Conservation (phyloP, 1,139 yeast genomes). For the Taphrina deformans region DNA sequence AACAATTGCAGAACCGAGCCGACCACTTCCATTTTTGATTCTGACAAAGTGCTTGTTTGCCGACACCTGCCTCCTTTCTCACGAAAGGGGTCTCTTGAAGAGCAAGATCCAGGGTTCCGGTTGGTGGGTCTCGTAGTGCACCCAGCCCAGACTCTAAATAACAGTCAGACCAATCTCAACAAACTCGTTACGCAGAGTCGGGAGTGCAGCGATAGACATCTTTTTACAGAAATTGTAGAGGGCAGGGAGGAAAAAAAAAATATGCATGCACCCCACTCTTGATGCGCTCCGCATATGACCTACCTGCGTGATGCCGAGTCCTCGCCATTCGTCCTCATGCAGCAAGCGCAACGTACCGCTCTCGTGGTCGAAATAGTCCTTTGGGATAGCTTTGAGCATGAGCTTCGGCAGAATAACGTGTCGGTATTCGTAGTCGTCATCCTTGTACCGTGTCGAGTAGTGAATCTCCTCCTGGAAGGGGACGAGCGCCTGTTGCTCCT, state of each 20-base stretch:
- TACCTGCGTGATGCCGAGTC: slow-evolving; percentile 87
- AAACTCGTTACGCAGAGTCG: background rate
- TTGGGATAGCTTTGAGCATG: slow-evolving; percentile 93
- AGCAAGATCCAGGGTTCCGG: slow-evolving; percentile 97
- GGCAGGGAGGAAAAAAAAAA: background rate
- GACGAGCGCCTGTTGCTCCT: slow-evolving; percentile 80
- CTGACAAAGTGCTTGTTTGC: background rate
- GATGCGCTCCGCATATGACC: slow-evolving; percentile 5
- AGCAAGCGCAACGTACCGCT: slow-evolving; percentile 90
- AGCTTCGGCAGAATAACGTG: slow-evolving; percentile 97
- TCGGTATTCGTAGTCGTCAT: slow-evolving; percentile 81
- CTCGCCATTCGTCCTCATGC: slow-evolving; percentile 97
- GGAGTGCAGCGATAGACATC: background rate
- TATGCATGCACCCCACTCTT: background rate
- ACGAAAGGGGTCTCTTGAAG: slow-evolving; percentile 54
- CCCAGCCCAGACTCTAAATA: slow-evolving; percentile 81
- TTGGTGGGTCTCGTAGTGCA: slow-evolving; percentile 94
- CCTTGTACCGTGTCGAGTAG: slow-evolving; percentile 86
- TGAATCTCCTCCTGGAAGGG: slow-evolving; percentile 94
- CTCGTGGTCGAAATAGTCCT: slow-evolving; percentile 90
- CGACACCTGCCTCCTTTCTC: background rate
- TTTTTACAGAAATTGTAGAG: background rate
- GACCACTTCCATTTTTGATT: background rate
- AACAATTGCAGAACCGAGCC: too few relatives aligned
- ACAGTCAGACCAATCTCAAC: slow-evolving; percentile 7